Evolutionary conservation across 352 stramenopile species (phyloP).

Genomic region (Pythium utonaiense): DNA sequence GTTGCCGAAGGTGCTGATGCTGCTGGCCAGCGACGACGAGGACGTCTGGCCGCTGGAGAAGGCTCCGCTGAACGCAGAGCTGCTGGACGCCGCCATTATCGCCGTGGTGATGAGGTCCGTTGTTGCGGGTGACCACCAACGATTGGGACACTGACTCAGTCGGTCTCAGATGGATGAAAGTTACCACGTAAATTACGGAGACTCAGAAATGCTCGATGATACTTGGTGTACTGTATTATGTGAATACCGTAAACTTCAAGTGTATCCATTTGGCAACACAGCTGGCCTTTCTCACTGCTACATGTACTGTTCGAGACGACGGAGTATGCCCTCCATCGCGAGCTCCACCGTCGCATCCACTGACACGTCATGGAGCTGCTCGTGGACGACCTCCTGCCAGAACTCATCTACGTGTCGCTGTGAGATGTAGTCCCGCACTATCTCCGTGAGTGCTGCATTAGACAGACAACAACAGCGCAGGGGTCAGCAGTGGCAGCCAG

Average conservation of each 20-base stretch:
- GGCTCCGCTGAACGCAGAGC: slow-evolving; percentile 1
- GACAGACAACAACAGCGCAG: too few species aligned
- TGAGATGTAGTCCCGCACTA: slow-evolving; percentile 17
- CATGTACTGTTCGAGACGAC: neutral
- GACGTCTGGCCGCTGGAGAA: slow-evolving; percentile 7
- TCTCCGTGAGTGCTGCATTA: slow-evolving; percentile 28
- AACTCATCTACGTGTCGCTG: neutral
- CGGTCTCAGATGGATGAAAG: neutral
- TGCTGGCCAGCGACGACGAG: neutral
- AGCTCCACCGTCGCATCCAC: slow-evolving; percentile 9
- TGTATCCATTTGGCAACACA: slow-evolving; percentile 7
- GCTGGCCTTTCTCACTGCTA: too few species aligned
- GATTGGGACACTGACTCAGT: neutral
- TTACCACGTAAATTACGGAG: neutral
- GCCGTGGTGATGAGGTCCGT: neutral
- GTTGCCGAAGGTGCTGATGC: slow-evolving; percentile 15
- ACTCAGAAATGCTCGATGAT: too few species aligned
- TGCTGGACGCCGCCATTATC: neutral
- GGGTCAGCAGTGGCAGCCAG: neutral
- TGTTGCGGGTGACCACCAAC: neutral
- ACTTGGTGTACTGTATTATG: slow-evolving; percentile 6
- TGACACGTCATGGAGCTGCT: slow-evolving; percentile 8
- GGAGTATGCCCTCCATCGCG: neutral
- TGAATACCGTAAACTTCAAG: neutral
- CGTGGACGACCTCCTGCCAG: neutral